Conservation (phyloP, 345 rosid species). For the Linum tenue region DNA sequence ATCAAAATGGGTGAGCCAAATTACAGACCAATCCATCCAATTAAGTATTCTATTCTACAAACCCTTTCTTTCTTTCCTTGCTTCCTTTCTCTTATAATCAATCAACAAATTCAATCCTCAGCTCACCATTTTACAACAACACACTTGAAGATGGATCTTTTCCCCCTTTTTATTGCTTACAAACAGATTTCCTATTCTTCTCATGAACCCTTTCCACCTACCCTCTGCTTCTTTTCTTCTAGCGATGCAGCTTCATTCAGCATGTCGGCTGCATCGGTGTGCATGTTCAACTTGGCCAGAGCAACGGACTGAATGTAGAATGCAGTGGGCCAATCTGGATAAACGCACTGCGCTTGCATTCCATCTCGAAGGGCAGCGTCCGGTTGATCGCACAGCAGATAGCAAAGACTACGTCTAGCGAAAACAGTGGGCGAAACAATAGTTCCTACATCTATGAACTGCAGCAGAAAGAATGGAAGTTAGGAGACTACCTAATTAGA, state of each 20-base stretch:
- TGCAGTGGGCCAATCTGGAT: constrained; percentile 87
- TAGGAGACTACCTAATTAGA: background rate
- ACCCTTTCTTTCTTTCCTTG: no score
- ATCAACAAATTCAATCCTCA: no score
- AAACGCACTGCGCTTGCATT: constrained; percentile 87
- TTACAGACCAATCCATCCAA: no score
- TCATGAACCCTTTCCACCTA: constrained; percentile 47
- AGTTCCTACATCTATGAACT: constrained; percentile 83
- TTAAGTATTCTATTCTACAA: no score
- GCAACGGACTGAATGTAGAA: constrained; percentile 99
- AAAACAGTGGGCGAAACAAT: constrained; percentile 91
- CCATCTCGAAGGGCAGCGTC: constrained; percentile 90
- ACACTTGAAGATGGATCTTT: no score
- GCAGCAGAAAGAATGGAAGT: constrained; percentile 13
- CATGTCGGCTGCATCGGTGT: constrained; percentile 88
- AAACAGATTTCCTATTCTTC: background rate
- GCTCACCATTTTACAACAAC: no score
- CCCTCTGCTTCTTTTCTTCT: constrained; percentile 76
- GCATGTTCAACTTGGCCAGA: constrained; percentile 88
- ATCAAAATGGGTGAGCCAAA: no score
- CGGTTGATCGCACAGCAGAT: constrained; percentile 71
- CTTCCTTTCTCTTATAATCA: no score
- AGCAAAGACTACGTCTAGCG: constrained; percentile 87
- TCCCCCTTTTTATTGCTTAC: no score
- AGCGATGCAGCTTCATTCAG: constrained; percentile 78